Base-by-base conservation (phyloP, 441 rosid genomes). In the Gossypium davidsonii region DNA sequence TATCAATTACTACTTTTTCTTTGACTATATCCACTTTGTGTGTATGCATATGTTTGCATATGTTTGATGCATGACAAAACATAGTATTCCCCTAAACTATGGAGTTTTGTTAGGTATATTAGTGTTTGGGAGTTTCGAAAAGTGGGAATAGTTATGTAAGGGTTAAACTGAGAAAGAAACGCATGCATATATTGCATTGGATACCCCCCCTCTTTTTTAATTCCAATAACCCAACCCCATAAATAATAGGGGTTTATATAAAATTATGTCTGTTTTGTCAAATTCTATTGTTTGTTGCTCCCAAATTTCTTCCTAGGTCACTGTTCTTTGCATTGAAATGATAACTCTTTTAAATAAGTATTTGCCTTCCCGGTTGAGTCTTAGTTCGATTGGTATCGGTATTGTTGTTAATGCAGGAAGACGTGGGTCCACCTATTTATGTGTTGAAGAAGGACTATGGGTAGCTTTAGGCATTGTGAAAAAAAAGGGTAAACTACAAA, bases 321-420 rank as follows among this genome's bases (percentile, higher is more conserved):
- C 55, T 49, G 20, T 49, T 12, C 8, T 49, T 4, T 4, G 9
- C 55, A 49, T 49, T n/a, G 55, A 49, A 49, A 46, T 46, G n/a
- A 46, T 46, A 11, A 46, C 14, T 4, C 34, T 31, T 31, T 31
- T 3, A 28, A 28, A 28, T 3, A 28, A 28, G 34, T 28, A 28
- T 28, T 31, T 31, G 1, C 5, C 1, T 31, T 4, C 0, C 0
- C 6, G 34, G 1, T 4, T 31, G 1, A 31, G 34, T 31, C 1
- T 31, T 31, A 31, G 0, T 31, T 31, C 1, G 6, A 31, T 31
- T 31, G 0, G 34, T 0, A 31, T 31, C 0, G 1, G 6, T 4
- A 4, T 31, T 0, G 0, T 31, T 4, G 0, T 31, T 0, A 31
- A 31, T 31, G 0, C 0, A 31, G 1, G 1, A 31, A 0, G 1